Percentiles rank a stretch among this genome's conserved stretches.
These are phyloP conservation scores for Trametes polyzona DNA, from an alignment of 1,284 basidiomycete species.

Conservation along the genomic window DNA sequence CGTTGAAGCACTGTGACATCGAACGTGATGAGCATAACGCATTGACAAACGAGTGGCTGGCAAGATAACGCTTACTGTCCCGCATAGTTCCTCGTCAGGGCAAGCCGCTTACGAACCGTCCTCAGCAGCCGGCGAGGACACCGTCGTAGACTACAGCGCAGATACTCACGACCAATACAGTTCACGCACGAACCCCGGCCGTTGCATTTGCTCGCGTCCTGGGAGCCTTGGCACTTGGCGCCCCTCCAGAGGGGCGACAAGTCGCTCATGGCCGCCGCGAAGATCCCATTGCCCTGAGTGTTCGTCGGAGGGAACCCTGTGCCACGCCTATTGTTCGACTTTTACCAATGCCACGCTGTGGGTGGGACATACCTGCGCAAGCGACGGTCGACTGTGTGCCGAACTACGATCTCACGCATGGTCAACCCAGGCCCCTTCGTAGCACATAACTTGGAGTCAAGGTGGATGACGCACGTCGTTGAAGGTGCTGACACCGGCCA, in stretches of 20 bases:
- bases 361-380: constrained; percentile 29
- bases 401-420: constrained; percentile 26
- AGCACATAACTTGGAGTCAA: background rate
- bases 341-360: no score
- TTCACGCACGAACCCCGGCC: constrained; percentile 36
- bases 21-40: background rate
- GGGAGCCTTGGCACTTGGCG: constrained; percentile 34
- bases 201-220: constrained; percentile 38
- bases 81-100: constrained; percentile 31
- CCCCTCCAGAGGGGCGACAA: constrained; percentile 41
- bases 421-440: background rate
- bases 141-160: background rate
- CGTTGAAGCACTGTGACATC: constrained; percentile 27
- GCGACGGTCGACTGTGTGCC: constrained; percentile 35
- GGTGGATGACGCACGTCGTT: constrained; percentile 33
- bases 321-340: no score
- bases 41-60: no score
- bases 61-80: constrained; percentile 12
- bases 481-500: constrained; percentile 36
- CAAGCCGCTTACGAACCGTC: constrained; percentile 24
- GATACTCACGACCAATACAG: constrained; percentile 32
- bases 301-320: constrained; percentile 36
- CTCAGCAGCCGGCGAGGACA: background rate
- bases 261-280: constrained; percentile 40
- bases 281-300: constrained; percentile 36